These are phyloP conservation scores for Trichosanthes truncata DNA, from an alignment of 306 rosid genomes.

Conservation along the genomic window DNA sequence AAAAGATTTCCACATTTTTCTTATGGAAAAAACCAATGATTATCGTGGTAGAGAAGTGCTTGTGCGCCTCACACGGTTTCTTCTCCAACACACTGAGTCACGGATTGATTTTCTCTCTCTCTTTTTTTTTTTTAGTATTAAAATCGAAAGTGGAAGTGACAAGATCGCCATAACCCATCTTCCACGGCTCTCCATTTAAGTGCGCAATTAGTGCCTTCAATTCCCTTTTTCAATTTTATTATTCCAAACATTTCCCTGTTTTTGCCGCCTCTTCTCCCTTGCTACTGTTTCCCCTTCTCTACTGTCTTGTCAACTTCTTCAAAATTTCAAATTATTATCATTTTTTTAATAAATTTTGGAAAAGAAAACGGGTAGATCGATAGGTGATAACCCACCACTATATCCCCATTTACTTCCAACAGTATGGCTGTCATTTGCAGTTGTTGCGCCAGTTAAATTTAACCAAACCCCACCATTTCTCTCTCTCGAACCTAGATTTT, in stretches of 20 bases:
- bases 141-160: background rate
- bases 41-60: background rate
- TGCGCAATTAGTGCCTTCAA: constrained; percentile 11
- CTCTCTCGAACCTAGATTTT: background rate
- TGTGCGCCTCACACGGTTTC: constrained; percentile 2
- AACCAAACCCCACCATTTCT: background rate
- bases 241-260: background rate
- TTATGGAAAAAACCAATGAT: background rate
- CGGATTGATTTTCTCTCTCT: background rate
- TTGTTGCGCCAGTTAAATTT: background rate
- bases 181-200: constrained; percentile 6
- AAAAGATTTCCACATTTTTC: background rate
- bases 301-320: constrained; percentile 2
- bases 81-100: background rate
- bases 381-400: background rate
- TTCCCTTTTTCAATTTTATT: background rate
- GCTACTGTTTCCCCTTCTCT: background rate
- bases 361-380: background rate
- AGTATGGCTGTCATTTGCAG: background rate
- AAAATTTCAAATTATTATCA: background rate
- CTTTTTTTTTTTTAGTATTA: background rate
- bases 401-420: background rate
- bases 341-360: background rate
- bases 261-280: background rate
- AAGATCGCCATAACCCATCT: background rate